phyloP scores from a whole-genome alignment of 768 basidiomycete species.

The Clathrus columnatus region DNA sequence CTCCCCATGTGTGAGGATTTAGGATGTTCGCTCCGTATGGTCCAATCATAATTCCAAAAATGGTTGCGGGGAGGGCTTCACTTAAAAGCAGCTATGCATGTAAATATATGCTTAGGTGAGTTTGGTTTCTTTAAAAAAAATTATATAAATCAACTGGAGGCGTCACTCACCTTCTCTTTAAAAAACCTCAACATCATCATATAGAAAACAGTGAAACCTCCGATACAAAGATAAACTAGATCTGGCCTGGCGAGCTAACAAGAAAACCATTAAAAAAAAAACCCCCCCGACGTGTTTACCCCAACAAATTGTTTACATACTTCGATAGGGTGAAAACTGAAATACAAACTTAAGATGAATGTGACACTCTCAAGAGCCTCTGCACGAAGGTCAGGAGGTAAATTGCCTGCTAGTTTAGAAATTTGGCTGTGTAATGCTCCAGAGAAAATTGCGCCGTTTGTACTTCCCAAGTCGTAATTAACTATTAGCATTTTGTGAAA shows the following conservation, averaged over 20 bases:
- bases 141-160: too few species aligned
- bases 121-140: neutral
- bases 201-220: neutral
- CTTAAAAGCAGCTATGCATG: slow-evolving; percentile 68
- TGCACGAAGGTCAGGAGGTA: neutral
- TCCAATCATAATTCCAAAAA: slow-evolving; percentile 37
- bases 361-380: neutral
- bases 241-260: too few species aligned
- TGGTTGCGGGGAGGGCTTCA: slow-evolving; percentile 88
- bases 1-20: slow-evolving; percentile 69
- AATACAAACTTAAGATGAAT: too few species aligned
- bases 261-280: too few species aligned
- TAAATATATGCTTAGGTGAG: neutral
- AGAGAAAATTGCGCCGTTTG: neutral
- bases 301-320: too few species aligned
- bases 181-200: too few species aligned
- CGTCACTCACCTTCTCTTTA: too few species aligned
- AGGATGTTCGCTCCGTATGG: slow-evolving; percentile 67
- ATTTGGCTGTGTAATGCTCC: neutral
- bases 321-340: too few species aligned
- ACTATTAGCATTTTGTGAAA: too few species aligned
- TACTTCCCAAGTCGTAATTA: neutral
- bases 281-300: too few species aligned
- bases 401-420: neutral
- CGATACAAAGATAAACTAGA: neutral